These are phyloP conservation scores for Lipomyces starkeyi DNA, from an alignment of 805 yeast genomes.

Conservation along the genomic window DNA sequence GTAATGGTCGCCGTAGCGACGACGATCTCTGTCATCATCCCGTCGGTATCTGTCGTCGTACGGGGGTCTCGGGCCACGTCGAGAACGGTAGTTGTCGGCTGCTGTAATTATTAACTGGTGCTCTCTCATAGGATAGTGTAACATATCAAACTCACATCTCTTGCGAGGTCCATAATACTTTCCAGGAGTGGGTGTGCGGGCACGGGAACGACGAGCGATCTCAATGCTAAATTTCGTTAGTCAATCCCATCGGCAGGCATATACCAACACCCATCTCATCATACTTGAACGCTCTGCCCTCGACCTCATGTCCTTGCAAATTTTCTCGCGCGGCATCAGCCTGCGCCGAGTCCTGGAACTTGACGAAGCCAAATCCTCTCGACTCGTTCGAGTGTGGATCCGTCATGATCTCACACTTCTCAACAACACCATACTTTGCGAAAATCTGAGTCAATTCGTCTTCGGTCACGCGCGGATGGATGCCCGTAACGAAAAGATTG, in stretches of 20 bases:
- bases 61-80: conserved; percentile 19
- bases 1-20: conserved; percentile 29
- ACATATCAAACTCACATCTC: conserved; percentile 14
- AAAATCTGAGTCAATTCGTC: conserved; percentile 44
- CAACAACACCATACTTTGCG: conserved; percentile 44
- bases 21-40: conserved; percentile 28
- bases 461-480: conserved; percentile 45
- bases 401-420: conserved; percentile 51
- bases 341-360: conserved; percentile 49
- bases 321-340: conserved; percentile 55
- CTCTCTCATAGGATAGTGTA: not conserved
- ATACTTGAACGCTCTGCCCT: conserved; percentile 49
- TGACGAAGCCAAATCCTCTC: conserved; percentile 60
- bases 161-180: conserved; percentile 45
- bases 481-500: conserved; percentile 48
- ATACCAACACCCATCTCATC: conserved; percentile 1
- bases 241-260: not conserved
- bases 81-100: conserved; percentile 15
- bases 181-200: conserved; percentile 50
- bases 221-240: conserved; percentile 47
- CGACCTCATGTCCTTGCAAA: conserved; percentile 52
- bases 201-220: conserved; percentile 51
- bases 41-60: conserved; percentile 32
- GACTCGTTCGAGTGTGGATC: conserved; percentile 55
- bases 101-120: not conserved